Conservation (phyloP, 192 early-diverging fungal genomes). For the Podila verticillata region DNA sequence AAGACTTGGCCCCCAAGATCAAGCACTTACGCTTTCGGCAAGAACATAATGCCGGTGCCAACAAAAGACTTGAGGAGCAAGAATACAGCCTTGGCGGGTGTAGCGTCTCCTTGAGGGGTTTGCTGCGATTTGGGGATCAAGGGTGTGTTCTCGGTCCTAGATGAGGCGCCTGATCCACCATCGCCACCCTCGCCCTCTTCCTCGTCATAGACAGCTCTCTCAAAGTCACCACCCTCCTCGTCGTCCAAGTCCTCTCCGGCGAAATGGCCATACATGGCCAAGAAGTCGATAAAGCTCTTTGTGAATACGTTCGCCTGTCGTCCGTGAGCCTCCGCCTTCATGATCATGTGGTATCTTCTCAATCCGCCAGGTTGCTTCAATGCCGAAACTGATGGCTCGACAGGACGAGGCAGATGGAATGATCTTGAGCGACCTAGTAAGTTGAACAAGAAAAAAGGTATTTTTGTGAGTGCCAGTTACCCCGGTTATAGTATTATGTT, state of each 20-base stretch:
- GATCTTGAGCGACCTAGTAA: slow-evolving; percentile 61
- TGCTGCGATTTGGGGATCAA: slow-evolving; percentile 51
- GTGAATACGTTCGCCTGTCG: slow-evolving; percentile 80
- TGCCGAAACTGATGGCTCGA: slow-evolving; percentile 65
- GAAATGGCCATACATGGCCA: slow-evolving; percentile 93
- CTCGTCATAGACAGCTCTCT: slow-evolving; percentile 53
- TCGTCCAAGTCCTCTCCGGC: slow-evolving; percentile 92
- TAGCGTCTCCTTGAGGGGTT: slow-evolving; percentile 65
- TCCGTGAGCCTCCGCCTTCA: slow-evolving; percentile 74
- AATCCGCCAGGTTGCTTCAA: slow-evolving; percentile 88
- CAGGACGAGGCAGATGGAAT: slow-evolving; percentile 61
- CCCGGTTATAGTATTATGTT: background rate
- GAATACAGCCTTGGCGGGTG: slow-evolving; percentile 78
- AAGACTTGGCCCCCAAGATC: background rate
- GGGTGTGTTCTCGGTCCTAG: slow-evolving; percentile 39
- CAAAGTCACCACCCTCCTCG: slow-evolving; percentile 65
- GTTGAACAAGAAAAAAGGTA: background rate
- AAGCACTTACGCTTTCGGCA: slow-evolving; percentile 66
- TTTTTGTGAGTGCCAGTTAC: too few species aligned
- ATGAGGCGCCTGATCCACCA: slow-evolving; percentile 10
- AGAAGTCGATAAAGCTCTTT: slow-evolving; percentile 93
- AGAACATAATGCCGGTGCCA: slow-evolving; percentile 78
- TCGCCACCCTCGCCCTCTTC: slow-evolving; percentile 44
- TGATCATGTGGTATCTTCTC: slow-evolving; percentile 84
- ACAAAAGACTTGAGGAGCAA: slow-evolving; percentile 85